A percentile compares a stretch with the other conserved stretches of the same genome.
These are phyloP conservation scores for Xylaria sp. DNA, from an alignment of 2,329 filamentous ascomycete species.

Conservation along the genomic window DNA sequence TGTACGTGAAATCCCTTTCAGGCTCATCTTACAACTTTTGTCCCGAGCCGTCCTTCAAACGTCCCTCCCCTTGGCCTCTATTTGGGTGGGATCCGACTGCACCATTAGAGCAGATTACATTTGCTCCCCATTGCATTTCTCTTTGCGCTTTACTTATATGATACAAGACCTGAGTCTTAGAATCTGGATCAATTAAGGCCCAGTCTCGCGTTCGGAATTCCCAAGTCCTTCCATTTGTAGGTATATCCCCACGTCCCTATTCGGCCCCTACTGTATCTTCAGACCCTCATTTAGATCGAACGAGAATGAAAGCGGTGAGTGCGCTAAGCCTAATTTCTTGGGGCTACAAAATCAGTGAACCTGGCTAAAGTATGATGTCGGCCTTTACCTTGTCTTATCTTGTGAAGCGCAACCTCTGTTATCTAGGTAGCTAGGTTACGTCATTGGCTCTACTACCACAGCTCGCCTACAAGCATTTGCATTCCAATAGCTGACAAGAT, in stretches of 20 bases:
- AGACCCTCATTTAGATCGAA: too few relatives aligned
- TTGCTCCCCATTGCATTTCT: neutral
- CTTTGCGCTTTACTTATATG: neutral
- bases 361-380: too few relatives aligned
- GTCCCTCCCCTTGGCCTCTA: neutral
- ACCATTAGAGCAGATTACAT: conserved; percentile 6
- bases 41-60: conserved; percentile 4
- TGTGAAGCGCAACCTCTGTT: conserved; percentile 7
- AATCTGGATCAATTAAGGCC: conserved; percentile 1
- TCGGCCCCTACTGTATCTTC: too few relatives aligned
- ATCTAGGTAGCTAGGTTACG: conserved; percentile 10
- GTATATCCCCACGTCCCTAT: too few relatives aligned
- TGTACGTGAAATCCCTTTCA: neutral
- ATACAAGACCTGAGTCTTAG: neutral
- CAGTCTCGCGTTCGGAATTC: conserved; percentile 5
- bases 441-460: neutral
- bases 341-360: too few relatives aligned
- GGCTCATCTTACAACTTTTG: neutral
- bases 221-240: neutral
- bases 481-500: conserved; percentile 16
- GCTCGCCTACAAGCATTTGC: neutral
- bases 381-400: conserved; percentile 13
- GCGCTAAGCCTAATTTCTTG: too few relatives aligned
- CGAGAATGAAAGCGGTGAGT: too few relatives aligned
- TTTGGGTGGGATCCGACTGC: conserved; percentile 1